These are phyloP conservation scores for Apophysomyces trapeziformis DNA, from an alignment of 371 early-diverging fungal species.

Conservation along the genomic window DNA sequence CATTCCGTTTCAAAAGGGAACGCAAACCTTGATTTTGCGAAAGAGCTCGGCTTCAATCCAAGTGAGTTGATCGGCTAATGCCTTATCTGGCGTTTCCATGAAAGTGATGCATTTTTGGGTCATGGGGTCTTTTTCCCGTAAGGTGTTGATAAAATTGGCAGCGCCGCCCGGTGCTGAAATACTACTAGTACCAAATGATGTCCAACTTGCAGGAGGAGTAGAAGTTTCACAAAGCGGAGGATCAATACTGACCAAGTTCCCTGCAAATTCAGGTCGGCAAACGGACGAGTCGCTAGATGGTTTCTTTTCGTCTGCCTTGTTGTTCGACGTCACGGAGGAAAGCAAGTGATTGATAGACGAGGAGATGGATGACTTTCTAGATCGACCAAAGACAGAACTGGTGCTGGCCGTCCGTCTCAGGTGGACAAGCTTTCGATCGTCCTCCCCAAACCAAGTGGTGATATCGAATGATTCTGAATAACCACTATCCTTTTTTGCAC, in stretches of 20 bases:
- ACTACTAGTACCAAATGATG: constrained; percentile 20
- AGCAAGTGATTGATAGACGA: constrained; percentile 21
- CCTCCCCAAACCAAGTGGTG: constrained; percentile 3
- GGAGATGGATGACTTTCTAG: constrained; percentile 23
- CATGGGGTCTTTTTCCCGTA: constrained; percentile 38
- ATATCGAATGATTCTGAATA: constrained; percentile 24
- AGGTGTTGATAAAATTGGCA: constrained; percentile 38
- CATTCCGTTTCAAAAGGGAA: background rate
- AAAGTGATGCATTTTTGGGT: constrained; percentile 34
- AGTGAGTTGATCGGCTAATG: constrained; percentile 68
- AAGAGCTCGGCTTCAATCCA: constrained; percentile 66
- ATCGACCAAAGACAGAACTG: constrained; percentile 22
- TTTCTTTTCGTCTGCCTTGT: constrained; percentile 3
- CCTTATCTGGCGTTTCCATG: constrained; percentile 43
- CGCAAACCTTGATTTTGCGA: constrained; percentile 47
- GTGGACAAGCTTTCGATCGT: constrained; percentile 4
- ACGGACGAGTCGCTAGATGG: background rate
- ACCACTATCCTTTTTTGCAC: constrained; percentile 48
- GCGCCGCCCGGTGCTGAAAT: constrained; percentile 20
- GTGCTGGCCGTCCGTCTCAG: constrained; percentile 21
- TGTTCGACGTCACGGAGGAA: constrained; percentile 14
- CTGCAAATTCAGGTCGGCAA: constrained; percentile 47
- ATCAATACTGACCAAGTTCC: constrained; percentile 42
- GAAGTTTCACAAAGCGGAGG: constrained; percentile 20
- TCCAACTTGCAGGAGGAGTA: constrained; percentile 25